Base-by-base conservation (phyloP, 2,329 filamentous ascomycete species). In the Monosporascus cannonballus region DNA sequence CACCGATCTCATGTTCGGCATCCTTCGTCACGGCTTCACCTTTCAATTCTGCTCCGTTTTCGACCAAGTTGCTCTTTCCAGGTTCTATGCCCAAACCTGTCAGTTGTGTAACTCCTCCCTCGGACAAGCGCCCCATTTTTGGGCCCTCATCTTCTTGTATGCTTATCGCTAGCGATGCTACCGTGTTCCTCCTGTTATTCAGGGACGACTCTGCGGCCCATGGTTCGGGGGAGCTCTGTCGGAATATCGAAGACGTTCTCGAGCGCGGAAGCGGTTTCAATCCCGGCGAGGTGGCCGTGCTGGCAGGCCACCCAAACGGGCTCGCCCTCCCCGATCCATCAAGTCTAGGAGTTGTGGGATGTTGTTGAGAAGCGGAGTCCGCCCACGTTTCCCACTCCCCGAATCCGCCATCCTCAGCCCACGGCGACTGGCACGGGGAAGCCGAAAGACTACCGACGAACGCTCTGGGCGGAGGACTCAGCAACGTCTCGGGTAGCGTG, bases 401-500 rank as follows among this genome's bases (percentile, higher is more conserved):
- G 51, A 70, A 66, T 2, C 62, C 66, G 49, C 69, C 67, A 18
- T 73, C 67, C 36, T 71, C 69, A 20, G 66, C 67, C 75, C 75
- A 77, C 18, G 73, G 71, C 9, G 73, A 75, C 17, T 68, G 64
- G 11, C 58, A 61, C 61, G 51, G 57, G 39, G 67, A 59, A 36
- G 64, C 64, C 30, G 63, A 61, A 17, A 61, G 59, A 24, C 62
- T 61, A 46, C 71, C 68, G 49, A 76, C 69, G 49, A 75, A 71
- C 51, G 72, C 73, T 55, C 66, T 71, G 22, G 72, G 73, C 1
- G 73, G 72, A 22, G 70, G 73, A 47, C 73, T 73, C 51, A 73
- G 67, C 45, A 70, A 64, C 36, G 63, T 59, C 49, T 67, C 68
- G 38, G 66, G 59, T 20, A 67, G 65, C 41, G 65, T 67, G 17